Conservation (phyloP, 768 basidiomycete genomes). For the Chalciporus chontae region DNA sequence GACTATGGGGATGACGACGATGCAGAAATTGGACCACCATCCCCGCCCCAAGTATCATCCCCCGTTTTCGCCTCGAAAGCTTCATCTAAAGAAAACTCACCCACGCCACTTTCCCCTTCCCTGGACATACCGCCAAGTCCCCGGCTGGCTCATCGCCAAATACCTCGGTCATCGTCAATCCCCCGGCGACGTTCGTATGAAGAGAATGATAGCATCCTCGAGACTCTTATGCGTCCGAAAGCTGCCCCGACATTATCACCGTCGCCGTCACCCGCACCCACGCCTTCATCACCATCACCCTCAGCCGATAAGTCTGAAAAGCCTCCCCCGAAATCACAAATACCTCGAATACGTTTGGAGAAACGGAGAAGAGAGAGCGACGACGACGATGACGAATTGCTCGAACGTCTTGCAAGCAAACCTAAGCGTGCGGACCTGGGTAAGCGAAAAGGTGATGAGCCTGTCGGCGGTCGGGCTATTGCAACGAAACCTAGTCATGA, state of each 20-base stretch:
- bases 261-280: constrained; percentile 37
- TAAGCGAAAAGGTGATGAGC: constrained; percentile 38
- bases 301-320: constrained; percentile 24
- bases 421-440: constrained; percentile 53
- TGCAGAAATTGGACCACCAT: constrained; percentile 26
- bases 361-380: constrained; percentile 72
- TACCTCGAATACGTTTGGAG: constrained; percentile 53
- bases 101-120: constrained; percentile 32
- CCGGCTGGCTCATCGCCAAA: constrained; percentile 37
- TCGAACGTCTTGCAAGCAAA: constrained; percentile 59
- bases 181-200: constrained; percentile 42
- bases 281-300: neutral
- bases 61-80: constrained; percentile 13
- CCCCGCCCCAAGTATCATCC: constrained; percentile 14
- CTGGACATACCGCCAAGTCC: constrained; percentile 36
- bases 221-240: constrained; percentile 44
- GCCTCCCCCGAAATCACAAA: constrained; percentile 28
- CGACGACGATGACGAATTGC: constrained; percentile 57
- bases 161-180: constrained; percentile 38
- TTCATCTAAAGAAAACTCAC: constrained; percentile 12
- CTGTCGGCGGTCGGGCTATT: constrained; percentile 17
- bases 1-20: constrained; percentile 79
- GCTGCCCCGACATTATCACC: constrained; percentile 35
- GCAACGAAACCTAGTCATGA: constrained; percentile 34
- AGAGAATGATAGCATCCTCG: constrained; percentile 55